Evolutionary conservation across 2,329 filamentous ascomycete species (phyloP).

Genomic region (Colletotrichum echinochloae): DNA sequence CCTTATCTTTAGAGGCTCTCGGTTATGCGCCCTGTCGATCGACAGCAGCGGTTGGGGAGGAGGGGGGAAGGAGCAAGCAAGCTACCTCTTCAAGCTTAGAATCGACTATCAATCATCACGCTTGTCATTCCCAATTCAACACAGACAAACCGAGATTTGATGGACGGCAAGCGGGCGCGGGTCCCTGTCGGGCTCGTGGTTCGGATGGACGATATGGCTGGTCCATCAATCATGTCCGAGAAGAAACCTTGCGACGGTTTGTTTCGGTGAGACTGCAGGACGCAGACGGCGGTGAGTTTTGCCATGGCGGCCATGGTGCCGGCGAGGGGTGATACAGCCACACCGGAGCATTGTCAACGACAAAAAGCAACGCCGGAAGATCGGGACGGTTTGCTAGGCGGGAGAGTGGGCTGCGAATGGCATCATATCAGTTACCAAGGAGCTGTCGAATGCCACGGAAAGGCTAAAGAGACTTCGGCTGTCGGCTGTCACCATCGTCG

Average conservation of each 20-base stretch:
- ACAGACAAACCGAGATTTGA: conserved; percentile 23
- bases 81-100: conserved; percentile 1
- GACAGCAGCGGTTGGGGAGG: neutral
- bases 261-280: conserved; percentile 36
- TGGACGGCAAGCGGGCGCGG: conserved; percentile 18
- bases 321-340: conserved; percentile 25
- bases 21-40: neutral
- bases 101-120: conserved; percentile 6
- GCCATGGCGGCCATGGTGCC: conserved; percentile 8
- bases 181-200: conserved; percentile 27
- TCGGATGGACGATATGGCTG: conserved; percentile 30
- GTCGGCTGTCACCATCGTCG: neutral
- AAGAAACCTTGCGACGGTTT: conserved; percentile 24
- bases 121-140: neutral
- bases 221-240: conserved; percentile 19
- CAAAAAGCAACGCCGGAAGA: conserved; percentile 24
- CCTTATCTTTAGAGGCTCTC: conserved; percentile 12
- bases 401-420: conserved; percentile 27
- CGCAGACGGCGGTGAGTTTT: conserved; percentile 10
- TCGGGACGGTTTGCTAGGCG: conserved; percentile 22
- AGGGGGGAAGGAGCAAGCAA: neutral
- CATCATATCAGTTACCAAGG: conserved; percentile 5
- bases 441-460: conserved; percentile 21
- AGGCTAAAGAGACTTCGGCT: conserved; percentile 3
- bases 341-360: conserved; percentile 19